phyloP scores from a whole-genome alignment of 352 stramenopile species.

The Albugo laibachii region DNA sequence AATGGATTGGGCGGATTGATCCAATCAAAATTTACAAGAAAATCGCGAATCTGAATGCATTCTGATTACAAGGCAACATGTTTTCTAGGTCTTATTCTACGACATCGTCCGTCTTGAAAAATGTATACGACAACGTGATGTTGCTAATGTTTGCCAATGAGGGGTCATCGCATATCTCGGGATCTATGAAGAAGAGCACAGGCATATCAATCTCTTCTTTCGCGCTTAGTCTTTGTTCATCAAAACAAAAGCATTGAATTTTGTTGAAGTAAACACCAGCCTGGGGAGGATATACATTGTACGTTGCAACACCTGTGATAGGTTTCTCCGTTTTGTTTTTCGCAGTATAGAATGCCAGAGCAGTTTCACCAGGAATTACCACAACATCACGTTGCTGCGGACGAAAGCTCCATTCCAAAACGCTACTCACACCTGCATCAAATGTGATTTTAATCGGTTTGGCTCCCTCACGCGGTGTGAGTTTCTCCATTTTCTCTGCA shows the following conservation, averaged over 20 bases:
- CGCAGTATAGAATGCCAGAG: constrained; percentile 97
- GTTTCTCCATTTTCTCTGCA: constrained; percentile 52
- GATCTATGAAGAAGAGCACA: constrained; percentile 99
- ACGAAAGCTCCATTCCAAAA: constrained; percentile 94
- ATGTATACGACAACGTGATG: constrained; percentile 97
- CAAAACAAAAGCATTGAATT: constrained; percentile 99
- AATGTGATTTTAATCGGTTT: constrained; percentile 93
- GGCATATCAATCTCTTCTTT: constrained; percentile 98
- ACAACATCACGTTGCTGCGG: constrained; percentile 88
- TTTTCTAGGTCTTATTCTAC: constrained; percentile 77
- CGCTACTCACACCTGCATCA: constrained; percentile 85
- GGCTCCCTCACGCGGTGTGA: constrained; percentile 82
- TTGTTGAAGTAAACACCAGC: constrained; percentile 98
- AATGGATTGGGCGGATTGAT: too few relatives aligned
- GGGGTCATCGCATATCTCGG: constrained; percentile 94
- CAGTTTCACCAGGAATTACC: constrained; percentile 92
- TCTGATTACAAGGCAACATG: too few relatives aligned
- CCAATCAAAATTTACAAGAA: too few relatives aligned
- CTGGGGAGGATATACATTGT: constrained; percentile 98
- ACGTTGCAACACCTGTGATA: constrained; percentile 98
- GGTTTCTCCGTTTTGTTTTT: constrained; percentile 94
- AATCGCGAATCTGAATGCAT: too few relatives aligned
- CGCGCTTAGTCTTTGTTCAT: constrained; percentile 93
- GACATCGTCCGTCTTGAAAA: constrained; percentile 94
- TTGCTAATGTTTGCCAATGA: constrained; percentile 92